phyloP scores from a whole-genome alignment of 495 filamentous ascomycete genomes.

The Bathelium albidoporum region DNA sequence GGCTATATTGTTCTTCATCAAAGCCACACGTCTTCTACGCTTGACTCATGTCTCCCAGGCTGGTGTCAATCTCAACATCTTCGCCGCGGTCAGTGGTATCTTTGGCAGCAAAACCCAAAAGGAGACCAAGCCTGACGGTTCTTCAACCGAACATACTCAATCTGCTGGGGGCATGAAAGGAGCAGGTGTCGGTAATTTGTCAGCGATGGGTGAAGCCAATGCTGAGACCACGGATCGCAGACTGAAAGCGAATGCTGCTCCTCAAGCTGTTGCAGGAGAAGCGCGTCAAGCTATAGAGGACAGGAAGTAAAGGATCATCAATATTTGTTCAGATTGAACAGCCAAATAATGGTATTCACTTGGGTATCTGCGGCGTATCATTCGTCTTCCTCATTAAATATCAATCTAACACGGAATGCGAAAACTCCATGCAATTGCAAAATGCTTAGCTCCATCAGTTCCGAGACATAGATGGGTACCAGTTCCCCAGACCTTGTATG shows the following conservation, averaged over 20 bases:
- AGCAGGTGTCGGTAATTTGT: neutral
- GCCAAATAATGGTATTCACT: too few species aligned
- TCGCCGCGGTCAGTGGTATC: constrained; percentile 25
- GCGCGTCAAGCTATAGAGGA: constrained; percentile 6
- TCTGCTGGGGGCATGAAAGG: neutral
- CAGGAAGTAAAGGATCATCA: neutral
- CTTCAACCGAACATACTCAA: constrained; percentile 14
- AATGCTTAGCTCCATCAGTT: neutral
- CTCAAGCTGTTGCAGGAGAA: constrained; percentile 6
- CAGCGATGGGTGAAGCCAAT: constrained; percentile 3
- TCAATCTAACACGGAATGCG: neutral
- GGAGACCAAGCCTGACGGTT: constrained; percentile 25
- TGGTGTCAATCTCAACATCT: constrained; percentile 30
- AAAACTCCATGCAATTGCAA: neutral
- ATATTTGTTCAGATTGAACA: too few species aligned
- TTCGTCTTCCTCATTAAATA: neutral
- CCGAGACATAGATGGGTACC: too few species aligned
- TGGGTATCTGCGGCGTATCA: neutral
- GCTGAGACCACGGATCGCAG: constrained; percentile 9
- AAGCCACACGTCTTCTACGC: neutral
- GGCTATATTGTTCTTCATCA: neutral
- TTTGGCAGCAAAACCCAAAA: constrained; percentile 26
- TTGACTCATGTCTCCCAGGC: constrained; percentile 17
- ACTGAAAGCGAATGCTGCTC: constrained; percentile 3
- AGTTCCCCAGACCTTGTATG: too few species aligned